These are phyloP conservation scores for Paramecium sexaurelia DNA, from an alignment of 73 alveolate species.

Conservation along the genomic window DNA sequence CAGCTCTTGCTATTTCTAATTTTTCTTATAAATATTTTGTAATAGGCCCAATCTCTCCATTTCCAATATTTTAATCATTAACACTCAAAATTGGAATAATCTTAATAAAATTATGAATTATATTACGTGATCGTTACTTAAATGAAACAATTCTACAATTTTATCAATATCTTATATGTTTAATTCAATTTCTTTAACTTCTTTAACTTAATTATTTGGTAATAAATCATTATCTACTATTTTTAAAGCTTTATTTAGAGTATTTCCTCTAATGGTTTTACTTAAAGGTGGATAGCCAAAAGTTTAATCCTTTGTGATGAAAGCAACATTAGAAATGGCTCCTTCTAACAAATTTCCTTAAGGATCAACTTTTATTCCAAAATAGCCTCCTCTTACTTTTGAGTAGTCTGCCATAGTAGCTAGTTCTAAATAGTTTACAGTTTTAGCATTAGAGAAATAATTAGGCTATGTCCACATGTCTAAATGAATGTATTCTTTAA, in stretches of 20 bases:
- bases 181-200: constrained; percentile 20
- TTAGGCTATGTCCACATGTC: constrained; percentile 48
- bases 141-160: constrained; percentile 14
- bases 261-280: constrained; percentile 55
- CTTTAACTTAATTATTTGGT: not conserved
- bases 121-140: constrained; percentile 35
- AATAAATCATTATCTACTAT: not conserved
- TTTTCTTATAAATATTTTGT: not conserved
- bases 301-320: not conserved
- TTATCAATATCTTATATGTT: not conserved
- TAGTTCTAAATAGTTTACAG: constrained; percentile 37
- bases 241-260: constrained; percentile 39
- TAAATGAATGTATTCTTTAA: constrained; percentile 32
- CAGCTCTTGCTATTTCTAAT: constrained; percentile 9
- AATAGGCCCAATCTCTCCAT: not conserved
- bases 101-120: not conserved
- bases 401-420: constrained; percentile 57
- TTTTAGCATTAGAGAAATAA: constrained; percentile 48
- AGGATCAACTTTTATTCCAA: constrained; percentile 39
- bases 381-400: constrained; percentile 44
- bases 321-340: constrained; percentile 50
- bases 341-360: constrained; percentile 42
- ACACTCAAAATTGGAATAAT: constrained; percentile 38
- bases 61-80: constrained; percentile 17
- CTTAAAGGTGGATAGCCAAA: constrained; percentile 38